Evolutionary conservation across 768 basidiomycete genomes (phyloP).

Genomic region (Lyophyllum semitale): DNA sequence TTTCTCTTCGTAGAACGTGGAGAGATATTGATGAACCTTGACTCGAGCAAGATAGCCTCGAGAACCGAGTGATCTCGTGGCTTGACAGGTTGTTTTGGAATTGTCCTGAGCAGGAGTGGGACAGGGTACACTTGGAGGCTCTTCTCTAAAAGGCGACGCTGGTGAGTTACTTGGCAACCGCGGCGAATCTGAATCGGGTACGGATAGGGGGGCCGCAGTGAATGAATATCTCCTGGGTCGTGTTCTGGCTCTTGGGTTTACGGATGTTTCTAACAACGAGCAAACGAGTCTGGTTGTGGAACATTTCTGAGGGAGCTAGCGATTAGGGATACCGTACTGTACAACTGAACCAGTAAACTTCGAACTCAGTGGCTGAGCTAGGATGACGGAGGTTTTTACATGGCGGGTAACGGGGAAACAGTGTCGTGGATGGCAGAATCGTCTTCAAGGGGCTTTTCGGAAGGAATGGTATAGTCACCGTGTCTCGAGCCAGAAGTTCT

Average conservation of each 20-base stretch:
- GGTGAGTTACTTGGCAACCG: slow-evolving; percentile 2
- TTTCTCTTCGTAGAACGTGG: slow-evolving; percentile 35
- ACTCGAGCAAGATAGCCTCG: slow-evolving; percentile 66
- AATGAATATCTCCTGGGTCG: slow-evolving; percentile 19
- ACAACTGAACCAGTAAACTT: slow-evolving; percentile 23
- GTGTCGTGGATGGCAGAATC: not conserved
- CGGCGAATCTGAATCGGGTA: slow-evolving; percentile 1
- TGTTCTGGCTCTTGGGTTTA: not conserved
- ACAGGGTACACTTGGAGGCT: not conserved
- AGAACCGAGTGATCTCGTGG: slow-evolving; percentile 70
- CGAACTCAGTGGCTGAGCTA: not conserved
- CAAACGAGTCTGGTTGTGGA: slow-evolving; percentile 1
- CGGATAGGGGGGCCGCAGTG: slow-evolving; percentile 7
- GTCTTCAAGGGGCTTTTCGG: not conserved
- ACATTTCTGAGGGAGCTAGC: slow-evolving; percentile 22
- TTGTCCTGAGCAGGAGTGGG: slow-evolving; percentile 34
- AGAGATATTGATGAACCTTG: slow-evolving; percentile 66
- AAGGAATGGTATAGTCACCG: slow-evolving; percentile 11
- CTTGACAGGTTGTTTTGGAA: slow-evolving; percentile 46
- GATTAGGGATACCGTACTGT: slow-evolving; percentile 30
- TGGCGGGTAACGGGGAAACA: slow-evolving; percentile 4
- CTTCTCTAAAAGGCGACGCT: slow-evolving; percentile 4
- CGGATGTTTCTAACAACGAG: not conserved
- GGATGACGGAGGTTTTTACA: not conserved
- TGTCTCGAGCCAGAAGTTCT: slow-evolving; percentile 15